phyloP scores from a whole-genome alignment of 2,329 filamentous ascomycete species.

The Xylaria sp. region DNA sequence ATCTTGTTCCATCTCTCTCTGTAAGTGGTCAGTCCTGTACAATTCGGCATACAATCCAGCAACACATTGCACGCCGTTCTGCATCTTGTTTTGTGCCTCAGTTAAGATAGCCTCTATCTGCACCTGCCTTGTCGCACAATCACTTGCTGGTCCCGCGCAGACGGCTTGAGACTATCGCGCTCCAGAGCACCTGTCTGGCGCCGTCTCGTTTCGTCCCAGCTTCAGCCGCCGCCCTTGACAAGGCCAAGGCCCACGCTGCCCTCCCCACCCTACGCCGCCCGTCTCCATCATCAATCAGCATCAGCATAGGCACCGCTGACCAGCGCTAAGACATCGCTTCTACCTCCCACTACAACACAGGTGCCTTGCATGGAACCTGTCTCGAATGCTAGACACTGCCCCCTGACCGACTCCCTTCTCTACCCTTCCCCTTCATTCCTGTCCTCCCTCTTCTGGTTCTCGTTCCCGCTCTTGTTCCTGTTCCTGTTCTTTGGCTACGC shows the following conservation, averaged over 20 bases:
- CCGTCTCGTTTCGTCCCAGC: conserved; percentile 42
- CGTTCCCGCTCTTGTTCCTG: too few relatives aligned
- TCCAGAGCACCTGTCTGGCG: conserved; percentile 33
- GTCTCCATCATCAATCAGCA: conserved; percentile 35
- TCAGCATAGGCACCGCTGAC: conserved; percentile 12
- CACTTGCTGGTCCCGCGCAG: conserved; percentile 37
- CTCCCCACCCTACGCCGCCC: conserved; percentile 37
- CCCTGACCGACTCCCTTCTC: conserved; percentile 32
- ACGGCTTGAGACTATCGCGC: conserved; percentile 34
- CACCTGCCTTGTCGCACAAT: conserved; percentile 37
- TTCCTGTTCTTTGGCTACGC: conserved; percentile 8
- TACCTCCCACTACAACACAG: conserved; percentile 25
- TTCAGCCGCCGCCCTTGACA: conserved; percentile 44
- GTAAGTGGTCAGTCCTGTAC: conserved; percentile 41
- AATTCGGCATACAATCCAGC: not conserved
- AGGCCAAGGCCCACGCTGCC: conserved; percentile 38
- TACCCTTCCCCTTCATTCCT: conserved; percentile 23
- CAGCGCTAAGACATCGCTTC: conserved; percentile 18
- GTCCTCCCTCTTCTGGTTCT: not conserved
- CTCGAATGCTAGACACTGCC: conserved; percentile 46
- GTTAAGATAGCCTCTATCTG: conserved; percentile 23
- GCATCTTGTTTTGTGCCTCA: conserved; percentile 26
- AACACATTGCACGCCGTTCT: conserved; percentile 5
- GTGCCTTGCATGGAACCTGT: conserved; percentile 35
- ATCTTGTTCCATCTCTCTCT: conserved; percentile 2